Evolutionary conservation across 495 filamentous ascomycete species (phyloP), one percentile per base, ranked within the genome.

Genomic region (Immersiella caudata): DNA sequence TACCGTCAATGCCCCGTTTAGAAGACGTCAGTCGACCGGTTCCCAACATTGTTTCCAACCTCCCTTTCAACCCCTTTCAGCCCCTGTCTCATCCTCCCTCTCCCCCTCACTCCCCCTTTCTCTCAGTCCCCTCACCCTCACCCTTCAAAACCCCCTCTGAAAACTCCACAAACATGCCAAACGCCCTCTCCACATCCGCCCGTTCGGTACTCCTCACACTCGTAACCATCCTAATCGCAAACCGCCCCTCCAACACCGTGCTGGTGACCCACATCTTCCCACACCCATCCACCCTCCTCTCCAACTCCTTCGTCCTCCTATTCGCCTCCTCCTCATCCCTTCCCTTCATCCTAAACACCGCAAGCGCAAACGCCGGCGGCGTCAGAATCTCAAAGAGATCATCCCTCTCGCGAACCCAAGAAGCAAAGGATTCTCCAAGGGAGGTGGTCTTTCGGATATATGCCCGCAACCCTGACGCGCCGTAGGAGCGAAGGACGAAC

Each of bases 401-500:
- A 1, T 78, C 73, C 40, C 93, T 83, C 25, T 68, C 74, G 12
- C 63, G 64, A 6, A 96, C 70, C 27, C 87, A 78, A 0, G 75
- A 78, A 1, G 83, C 85, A 73, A 97, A 97, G 6, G 83, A 75
- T 64, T 94, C 86, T 25, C 93, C 93, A 0, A 93, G 78, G 21
- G 71, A 70, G 66, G 96, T 81, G 16, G 87, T 87, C 62, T 85
- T 85, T 26, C 87, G 82, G 51, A 98, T 86, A 72, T 93, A 88
- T 36, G 79, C 82, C 72, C 90, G 90, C 76, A 99, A 78, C 2
- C 95, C 94, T 59, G 84, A 84, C 62, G 93, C 80, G 0, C 95
- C 95, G 73, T 96, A 97, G 33, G 85, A 90, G 50, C 95, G 85
- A 72, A 99, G 81, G 16, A 99, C 95, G 75, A 97, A 97, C 95